These are phyloP conservation scores for Phymatotrichopsis omnivora DNA, from an alignment of 2,329 filamentous ascomycete species.

Conservation along the genomic window DNA sequence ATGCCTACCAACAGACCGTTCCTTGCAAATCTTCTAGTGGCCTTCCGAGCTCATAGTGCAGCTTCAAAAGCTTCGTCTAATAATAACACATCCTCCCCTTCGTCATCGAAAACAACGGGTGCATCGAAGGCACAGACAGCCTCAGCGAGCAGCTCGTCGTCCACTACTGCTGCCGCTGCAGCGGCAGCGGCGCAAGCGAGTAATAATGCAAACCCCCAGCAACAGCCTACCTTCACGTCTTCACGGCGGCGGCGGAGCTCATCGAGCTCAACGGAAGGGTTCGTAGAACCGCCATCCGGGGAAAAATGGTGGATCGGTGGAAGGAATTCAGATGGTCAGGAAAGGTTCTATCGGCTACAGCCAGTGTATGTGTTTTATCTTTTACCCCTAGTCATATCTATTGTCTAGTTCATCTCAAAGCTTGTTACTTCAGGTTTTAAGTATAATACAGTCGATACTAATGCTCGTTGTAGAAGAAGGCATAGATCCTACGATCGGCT, in stretches of 20 bases:
- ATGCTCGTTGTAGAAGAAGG: constrained; percentile 23
- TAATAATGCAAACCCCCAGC: constrained; percentile 23
- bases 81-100: constrained; percentile 29
- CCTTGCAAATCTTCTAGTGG: constrained; percentile 56
- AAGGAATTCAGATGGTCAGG: constrained; percentile 31
- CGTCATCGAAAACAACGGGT: constrained; percentile 29
- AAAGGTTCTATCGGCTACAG: constrained; percentile 32
- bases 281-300: constrained; percentile 28
- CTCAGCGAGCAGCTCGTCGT: constrained; percentile 33
- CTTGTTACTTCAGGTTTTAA: background rate
- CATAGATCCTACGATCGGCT: constrained; percentile 31
- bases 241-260: constrained; percentile 28
- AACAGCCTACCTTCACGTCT: constrained; percentile 26
- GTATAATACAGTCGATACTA: background rate
- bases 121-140: constrained; percentile 37
- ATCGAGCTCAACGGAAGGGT: constrained; percentile 29
- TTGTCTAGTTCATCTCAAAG: constrained; percentile 4
- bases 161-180: constrained; percentile 18
- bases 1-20: constrained; percentile 59
- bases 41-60: constrained; percentile 54
- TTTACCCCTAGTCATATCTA: background rate
- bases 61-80: constrained; percentile 46
- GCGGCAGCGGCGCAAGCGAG: constrained; percentile 13
- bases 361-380: constrained; percentile 29
- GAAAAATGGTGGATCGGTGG: constrained; percentile 33